phyloP scores from a whole-genome alignment of 441 rosid genomes.

The Adansonia rubrostipa region DNA sequence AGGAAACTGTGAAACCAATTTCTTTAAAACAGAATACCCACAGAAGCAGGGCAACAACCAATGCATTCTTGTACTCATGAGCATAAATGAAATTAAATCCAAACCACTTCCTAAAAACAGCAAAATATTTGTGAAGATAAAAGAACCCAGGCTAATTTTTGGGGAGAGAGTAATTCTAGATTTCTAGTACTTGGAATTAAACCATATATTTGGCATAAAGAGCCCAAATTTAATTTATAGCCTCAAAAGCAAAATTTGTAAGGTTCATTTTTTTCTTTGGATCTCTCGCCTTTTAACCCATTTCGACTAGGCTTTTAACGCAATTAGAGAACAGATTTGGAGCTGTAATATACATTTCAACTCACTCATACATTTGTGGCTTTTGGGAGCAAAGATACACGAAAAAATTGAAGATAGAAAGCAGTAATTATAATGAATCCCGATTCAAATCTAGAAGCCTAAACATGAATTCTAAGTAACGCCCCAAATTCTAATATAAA shows the following conservation, averaged over 20 bases:
- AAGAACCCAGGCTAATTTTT: not conserved
- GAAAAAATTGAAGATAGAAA: not conserved
- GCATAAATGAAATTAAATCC: slow-evolving; percentile 5
- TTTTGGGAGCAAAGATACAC: not conserved
- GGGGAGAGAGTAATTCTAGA: not conserved
- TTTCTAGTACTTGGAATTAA: not conserved
- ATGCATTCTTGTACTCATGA: not conserved
- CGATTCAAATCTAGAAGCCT: slow-evolving; percentile 2
- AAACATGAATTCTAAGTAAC: not conserved
- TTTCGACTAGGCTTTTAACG: not conserved
- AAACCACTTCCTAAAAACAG: not conserved
- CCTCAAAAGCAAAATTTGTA: not conserved
- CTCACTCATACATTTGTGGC: not conserved
- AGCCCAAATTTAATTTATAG: not conserved
- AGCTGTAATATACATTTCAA: not conserved
- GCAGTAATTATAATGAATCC: not conserved
- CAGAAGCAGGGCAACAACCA: not conserved
- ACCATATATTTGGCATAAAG: not conserved
- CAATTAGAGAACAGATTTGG: slow-evolving; percentile 6
- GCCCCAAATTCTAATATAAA: not conserved
- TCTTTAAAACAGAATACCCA: not conserved
- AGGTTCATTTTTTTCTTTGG: not conserved
- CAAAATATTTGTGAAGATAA: not conserved
- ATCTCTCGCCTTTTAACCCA: not conserved
- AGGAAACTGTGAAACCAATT: not conserved